A percentile compares a stretch with the other conserved stretches of the same genome.
phyloP scores from a whole-genome alignment of 768 basidiomycete species.

The Mycena olivaceomarginata region DNA sequence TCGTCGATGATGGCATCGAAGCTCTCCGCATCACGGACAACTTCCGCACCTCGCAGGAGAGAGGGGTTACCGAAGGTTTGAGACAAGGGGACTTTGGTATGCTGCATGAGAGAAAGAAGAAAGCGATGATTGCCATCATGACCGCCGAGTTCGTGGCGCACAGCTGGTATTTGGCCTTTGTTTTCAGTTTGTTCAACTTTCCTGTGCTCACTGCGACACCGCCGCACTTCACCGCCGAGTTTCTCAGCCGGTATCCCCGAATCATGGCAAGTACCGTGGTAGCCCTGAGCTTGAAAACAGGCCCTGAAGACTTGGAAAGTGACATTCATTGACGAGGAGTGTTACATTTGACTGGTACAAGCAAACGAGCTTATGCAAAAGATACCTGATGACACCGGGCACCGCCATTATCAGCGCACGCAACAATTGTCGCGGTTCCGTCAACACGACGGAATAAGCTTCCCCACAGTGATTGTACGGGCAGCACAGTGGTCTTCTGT shows the following conservation, averaged over 20 bases:
- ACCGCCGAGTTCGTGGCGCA: neutral
- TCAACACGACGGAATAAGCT: slow-evolving; percentile 14
- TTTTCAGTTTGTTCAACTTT: slow-evolving; percentile 31
- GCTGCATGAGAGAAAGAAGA: neutral
- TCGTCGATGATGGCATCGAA: slow-evolving; percentile 53
- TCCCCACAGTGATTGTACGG: slow-evolving; percentile 25
- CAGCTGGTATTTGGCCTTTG: slow-evolving; percentile 13
- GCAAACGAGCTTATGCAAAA: slow-evolving; percentile 14
- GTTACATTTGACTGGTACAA: neutral
- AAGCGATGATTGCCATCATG: neutral
- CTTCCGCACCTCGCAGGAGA: slow-evolving; percentile 10
- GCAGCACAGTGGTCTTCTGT: slow-evolving; percentile 38
- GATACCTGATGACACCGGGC: slow-evolving; percentile 27
- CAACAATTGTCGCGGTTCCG: slow-evolving; percentile 24
- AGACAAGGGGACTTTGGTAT: neutral
- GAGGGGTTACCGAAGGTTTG: neutral
- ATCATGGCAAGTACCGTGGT: too few species aligned
- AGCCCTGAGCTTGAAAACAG: neutral
- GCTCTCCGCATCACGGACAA: slow-evolving; percentile 32
- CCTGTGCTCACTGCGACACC: neutral
- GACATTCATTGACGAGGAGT: neutral
- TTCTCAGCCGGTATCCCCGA: too few species aligned
- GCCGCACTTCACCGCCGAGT: too few species aligned
- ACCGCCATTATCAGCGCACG: slow-evolving; percentile 35
- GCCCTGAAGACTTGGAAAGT: neutral